Evolutionary conservation across 176 grass and related monocot species (phyloP).

Genomic region (Hordeum vulgare): DNA sequence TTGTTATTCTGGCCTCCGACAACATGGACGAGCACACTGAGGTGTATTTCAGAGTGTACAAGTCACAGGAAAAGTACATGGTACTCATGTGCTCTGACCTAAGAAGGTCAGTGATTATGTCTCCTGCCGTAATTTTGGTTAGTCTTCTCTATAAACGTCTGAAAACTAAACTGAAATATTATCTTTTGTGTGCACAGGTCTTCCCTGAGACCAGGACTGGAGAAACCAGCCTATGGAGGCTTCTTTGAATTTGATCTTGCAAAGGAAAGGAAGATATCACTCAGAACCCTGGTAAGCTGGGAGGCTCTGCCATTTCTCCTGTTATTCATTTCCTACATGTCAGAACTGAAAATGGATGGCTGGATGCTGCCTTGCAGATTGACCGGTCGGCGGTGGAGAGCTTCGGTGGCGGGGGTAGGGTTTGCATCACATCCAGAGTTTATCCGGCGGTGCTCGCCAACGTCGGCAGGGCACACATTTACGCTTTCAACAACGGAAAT

Average conservation of each 20-base stretch:
- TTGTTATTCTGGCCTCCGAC: too few species aligned
- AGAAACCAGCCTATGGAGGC: conserved; percentile 59
- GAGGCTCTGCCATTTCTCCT: background rate
- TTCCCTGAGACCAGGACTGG: conserved; percentile 50
- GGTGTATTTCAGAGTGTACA: too few species aligned
- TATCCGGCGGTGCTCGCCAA: conserved; percentile 33
- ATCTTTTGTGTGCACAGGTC: conserved; percentile 25
- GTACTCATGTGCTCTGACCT: too few species aligned
- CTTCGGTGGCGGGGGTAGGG: background rate
- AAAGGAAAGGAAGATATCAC: conserved; percentile 46
- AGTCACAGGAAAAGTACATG: too few species aligned
- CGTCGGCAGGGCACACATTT: conserved; percentile 17
- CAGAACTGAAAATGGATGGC: background rate
- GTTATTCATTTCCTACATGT: background rate
- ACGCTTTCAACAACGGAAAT: conserved; percentile 59
- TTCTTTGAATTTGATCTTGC: conserved; percentile 28
- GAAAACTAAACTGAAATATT: background rate
- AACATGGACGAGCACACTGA: too few species aligned
- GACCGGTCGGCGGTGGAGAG: conserved; percentile 22
- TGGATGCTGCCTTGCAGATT: conserved; percentile 35
- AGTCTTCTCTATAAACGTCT: background rate
- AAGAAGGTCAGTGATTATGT: too few species aligned
- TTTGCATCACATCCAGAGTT: conserved; percentile 64
- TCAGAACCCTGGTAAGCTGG: conserved; percentile 63
- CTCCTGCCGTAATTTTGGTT: too few species aligned